These are phyloP conservation scores for Entomortierella parvispora DNA, from an alignment of 192 early-diverging fungal genomes.

Conservation along the genomic window DNA sequence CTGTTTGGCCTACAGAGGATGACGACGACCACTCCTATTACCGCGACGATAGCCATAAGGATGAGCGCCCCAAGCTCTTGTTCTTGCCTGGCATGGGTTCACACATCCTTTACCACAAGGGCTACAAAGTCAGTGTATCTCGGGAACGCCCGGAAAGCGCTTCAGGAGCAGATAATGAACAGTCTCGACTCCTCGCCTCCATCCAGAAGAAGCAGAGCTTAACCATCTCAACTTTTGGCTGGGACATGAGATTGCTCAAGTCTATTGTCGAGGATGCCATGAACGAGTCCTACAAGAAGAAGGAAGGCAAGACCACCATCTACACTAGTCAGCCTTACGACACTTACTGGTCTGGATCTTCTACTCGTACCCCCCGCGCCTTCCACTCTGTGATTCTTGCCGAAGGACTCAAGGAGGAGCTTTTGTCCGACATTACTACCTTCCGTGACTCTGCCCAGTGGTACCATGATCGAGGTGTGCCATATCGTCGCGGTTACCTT, in stretches of 20 bases:
- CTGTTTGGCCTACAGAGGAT: constrained; percentile 27
- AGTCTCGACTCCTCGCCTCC: constrained; percentile 36
- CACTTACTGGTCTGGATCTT: constrained; percentile 43
- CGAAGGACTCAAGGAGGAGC: constrained; percentile 57
- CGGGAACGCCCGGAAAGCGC: constrained; percentile 40
- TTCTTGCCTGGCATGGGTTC: constrained; percentile 48
- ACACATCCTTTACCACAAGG: constrained; percentile 48
- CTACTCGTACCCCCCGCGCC: constrained; percentile 48
- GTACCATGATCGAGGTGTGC: constrained; percentile 61
- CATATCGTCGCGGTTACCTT: constrained; percentile 63
- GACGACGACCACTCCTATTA: constrained; percentile 24
- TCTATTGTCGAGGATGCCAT: constrained; percentile 45
- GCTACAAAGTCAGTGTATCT: constrained; percentile 49
- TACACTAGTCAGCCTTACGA: constrained; percentile 50
- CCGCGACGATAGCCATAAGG: constrained; percentile 14
- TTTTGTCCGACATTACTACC: constrained; percentile 54
- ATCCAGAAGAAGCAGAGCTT: constrained; percentile 49
- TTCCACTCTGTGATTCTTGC: constrained; percentile 60
- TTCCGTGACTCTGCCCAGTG: constrained; percentile 57
- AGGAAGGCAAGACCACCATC: constrained; percentile 51
- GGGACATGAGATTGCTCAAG: constrained; percentile 39
- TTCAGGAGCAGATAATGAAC: constrained; percentile 31
- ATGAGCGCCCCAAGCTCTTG: constrained; percentile 40
- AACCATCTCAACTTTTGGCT: constrained; percentile 43
- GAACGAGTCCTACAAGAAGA: constrained; percentile 50